Base-by-base conservation (phyloP, 192 early-diverging fungal species). In the Blastocladiella britannica region DNA sequence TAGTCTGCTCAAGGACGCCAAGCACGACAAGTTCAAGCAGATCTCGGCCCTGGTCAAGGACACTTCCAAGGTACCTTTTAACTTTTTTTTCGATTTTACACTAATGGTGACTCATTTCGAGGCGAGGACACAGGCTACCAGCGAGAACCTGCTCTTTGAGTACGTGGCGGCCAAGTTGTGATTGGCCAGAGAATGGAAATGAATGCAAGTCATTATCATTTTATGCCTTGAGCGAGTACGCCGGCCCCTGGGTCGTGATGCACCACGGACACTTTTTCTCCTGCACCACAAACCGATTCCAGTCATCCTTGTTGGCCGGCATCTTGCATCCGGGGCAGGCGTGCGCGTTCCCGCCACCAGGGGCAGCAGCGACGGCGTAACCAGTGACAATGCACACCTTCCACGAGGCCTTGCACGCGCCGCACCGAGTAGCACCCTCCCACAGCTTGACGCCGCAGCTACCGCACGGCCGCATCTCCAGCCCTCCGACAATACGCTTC, bases 1-100 rank as follows among this genome's bases (percentile, higher is more conserved):
- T 63, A 66, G 71, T 55, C 58, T 73, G 23, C 30, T 78, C 53
- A 55, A 31, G 4, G 26, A 31, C 12, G 52, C 25, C 47, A 18
- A 23, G 22, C 52, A 51, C 61, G 63, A n/a, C 24, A 77, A 81
- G 53, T 97, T 97, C 69, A 86, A 82, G 69, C 64, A 58, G 3
- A 77, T 94, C 55, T 84, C 82, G 52, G 67, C 65, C 26, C 67
- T 97, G 30, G 77, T 95, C 63, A 97, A 97, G 72, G n/a, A n/a
- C n/a, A n/a, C n/a, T n/a, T n/a, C n/a, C n/a, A n/a, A n/a, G n/a
- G n/a, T n/a, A n/a, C n/a, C n/a, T n/a, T n/a, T n/a, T n/a, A n/a
- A n/a, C n/a, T n/a, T n/a, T n/a, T n/a, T n/a, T n/a, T n/a, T n/a
- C n/a, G n/a, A n/a, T n/a, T n/a, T n/a, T n/a, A n/a, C n/a, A n/a